These are phyloP conservation scores for Vickermania ingenoplastis DNA, from an alignment of 208 protist species.

Conservation along the genomic window DNA sequence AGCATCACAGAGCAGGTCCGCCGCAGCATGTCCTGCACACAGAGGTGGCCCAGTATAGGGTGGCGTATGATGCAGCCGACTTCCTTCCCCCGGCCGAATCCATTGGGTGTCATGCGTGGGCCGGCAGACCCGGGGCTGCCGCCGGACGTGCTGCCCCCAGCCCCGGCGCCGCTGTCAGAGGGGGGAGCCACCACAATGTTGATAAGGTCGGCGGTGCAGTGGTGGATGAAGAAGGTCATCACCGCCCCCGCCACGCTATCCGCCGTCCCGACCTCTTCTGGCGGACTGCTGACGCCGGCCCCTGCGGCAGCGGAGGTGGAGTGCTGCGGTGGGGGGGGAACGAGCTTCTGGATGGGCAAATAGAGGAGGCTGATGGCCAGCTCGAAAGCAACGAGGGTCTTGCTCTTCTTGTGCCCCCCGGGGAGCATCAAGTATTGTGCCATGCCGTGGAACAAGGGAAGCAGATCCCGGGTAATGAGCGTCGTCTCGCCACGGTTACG, in stretches of 20 bases:
- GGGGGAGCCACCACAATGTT: background rate
- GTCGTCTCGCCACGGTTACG: background rate
- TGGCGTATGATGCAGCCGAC: constrained; percentile 2
- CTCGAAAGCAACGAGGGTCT: constrained; percentile 18
- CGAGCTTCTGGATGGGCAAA: constrained; percentile 1
- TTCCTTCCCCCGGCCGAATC: background rate
- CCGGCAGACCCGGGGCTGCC: background rate
- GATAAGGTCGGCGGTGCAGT: constrained; percentile 6
- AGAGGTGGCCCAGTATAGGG: constrained; percentile 20
- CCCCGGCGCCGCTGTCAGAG: background rate
- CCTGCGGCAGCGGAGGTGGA: background rate
- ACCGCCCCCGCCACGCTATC: constrained; percentile 9
- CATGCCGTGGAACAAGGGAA: constrained; percentile 1
- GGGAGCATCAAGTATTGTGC: background rate
- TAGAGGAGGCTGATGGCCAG: constrained; percentile 4
- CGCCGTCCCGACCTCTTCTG: background rate
- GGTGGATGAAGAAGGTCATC: constrained; percentile 2
- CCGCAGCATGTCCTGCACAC: constrained; percentile 7
- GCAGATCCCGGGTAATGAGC: background rate
- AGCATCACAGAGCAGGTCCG: constrained; percentile 24
- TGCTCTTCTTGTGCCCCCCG: constrained; percentile 14
- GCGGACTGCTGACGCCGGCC: background rate
- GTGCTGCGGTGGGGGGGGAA: background rate
- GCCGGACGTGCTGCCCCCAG: background rate
- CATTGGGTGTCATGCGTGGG: background rate